These are phyloP conservation scores for Thermomyces lanuginosus DNA, from an alignment of 2,329 filamentous ascomycete species.

Conservation along the genomic window DNA sequence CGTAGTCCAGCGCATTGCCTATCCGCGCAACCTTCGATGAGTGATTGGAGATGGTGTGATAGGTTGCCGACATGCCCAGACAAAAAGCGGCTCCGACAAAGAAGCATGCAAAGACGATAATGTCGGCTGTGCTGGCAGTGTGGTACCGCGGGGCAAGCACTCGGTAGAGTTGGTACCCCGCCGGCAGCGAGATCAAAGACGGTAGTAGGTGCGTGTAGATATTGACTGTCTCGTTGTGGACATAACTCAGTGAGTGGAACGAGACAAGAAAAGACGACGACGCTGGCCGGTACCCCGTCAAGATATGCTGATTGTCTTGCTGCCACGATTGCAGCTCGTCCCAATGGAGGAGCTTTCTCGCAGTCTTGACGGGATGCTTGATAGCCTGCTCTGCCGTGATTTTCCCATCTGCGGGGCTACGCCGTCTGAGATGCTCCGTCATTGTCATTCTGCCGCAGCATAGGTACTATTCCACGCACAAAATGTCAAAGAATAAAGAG, in stretches of 20 bases:
- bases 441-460: no score
- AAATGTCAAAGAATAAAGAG: no score
- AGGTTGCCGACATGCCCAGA: slow-evolving; percentile 68
- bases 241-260: slow-evolving; percentile 41
- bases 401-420: slow-evolving; percentile 11
- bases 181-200: slow-evolving; percentile 40
- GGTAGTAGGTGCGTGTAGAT: slow-evolving; percentile 59
- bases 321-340: slow-evolving; percentile 38
- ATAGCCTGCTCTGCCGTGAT: slow-evolving; percentile 12
- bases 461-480: no score
- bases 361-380: slow-evolving; percentile 14
- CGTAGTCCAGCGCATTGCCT: slow-evolving; percentile 88
- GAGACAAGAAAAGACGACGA: slow-evolving; percentile 46
- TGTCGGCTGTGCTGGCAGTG: slow-evolving; percentile 44
- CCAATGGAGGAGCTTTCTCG: slow-evolving; percentile 31
- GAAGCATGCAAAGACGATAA: slow-evolving; percentile 62
- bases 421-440: no score
- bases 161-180: slow-evolving; percentile 38
- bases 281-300: slow-evolving; percentile 46
- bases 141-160: slow-evolving; percentile 50
- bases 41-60: slow-evolving; percentile 74
- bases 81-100: slow-evolving; percentile 58
- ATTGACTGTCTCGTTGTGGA: slow-evolving; percentile 56
- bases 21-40: slow-evolving; percentile 59
- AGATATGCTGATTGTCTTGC: slow-evolving; percentile 54